Conservation (phyloP, 2,329 filamentous ascomycete species). For the Aureobasidium melanogenum region DNA sequence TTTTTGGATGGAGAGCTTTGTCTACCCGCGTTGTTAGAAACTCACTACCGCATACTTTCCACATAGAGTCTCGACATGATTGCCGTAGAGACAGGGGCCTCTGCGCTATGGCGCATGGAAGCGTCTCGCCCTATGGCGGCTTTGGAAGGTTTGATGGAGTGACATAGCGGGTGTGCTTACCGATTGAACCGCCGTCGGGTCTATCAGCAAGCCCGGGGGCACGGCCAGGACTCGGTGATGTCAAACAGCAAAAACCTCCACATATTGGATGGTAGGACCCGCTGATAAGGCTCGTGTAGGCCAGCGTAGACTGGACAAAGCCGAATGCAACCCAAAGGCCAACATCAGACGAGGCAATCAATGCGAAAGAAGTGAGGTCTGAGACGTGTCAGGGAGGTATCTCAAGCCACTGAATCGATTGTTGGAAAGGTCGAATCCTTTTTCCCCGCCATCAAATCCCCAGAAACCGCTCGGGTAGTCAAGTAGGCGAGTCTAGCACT, state of each 20-base stretch:
- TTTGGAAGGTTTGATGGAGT: background rate
- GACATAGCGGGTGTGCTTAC: background rate
- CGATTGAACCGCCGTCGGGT: background rate
- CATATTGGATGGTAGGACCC: background rate
- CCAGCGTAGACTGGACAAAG: background rate
- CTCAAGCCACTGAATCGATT: constrained; percentile 2
- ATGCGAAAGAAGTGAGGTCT: background rate
- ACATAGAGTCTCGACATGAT: background rate
- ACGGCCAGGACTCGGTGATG: constrained; percentile 6
- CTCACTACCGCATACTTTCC: background rate
- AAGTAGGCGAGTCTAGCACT: constrained; percentile 3
- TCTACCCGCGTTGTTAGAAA: no score
- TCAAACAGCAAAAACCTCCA: constrained; percentile 3
- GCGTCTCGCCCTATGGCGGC: background rate
- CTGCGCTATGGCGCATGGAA: background rate
- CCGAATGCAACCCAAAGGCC: background rate
- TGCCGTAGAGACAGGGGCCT: background rate
- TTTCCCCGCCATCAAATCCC: constrained; percentile 10
- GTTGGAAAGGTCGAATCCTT: constrained; percentile 7
- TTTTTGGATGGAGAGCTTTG: background rate
- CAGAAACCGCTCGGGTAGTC: constrained; percentile 3
- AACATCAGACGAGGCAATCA: background rate
- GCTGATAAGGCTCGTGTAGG: constrained; percentile 7
- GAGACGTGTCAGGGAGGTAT: background rate
- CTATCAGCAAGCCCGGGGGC: constrained; percentile 2